Percentiles rank a stretch among this genome's conserved stretches.
Conservation (phyloP, 345 rosid species). For the Leavenworthia alabamica region DNA sequence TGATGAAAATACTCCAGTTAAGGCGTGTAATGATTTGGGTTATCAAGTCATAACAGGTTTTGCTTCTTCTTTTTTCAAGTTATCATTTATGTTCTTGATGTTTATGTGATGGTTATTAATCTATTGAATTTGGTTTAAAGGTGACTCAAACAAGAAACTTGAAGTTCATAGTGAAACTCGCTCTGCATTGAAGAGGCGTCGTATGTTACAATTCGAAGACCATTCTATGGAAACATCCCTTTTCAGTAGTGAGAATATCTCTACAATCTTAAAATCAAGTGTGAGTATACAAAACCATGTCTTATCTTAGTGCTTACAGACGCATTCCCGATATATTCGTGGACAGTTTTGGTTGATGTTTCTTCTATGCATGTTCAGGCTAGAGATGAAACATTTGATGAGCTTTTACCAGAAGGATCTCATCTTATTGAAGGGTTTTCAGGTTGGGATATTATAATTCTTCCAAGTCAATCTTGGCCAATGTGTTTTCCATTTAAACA, state of each 20-base stretch:
- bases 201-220: slow-evolving; percentile 77
- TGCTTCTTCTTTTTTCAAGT: slow-evolving; percentile 15
- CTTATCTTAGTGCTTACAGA: not conserved
- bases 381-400: slow-evolving; percentile 51
- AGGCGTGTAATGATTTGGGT: slow-evolving; percentile 71
- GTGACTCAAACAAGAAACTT: slow-evolving; percentile 40
- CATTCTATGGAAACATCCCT: slow-evolving; percentile 41
- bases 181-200: slow-evolving; percentile 72
- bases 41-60: slow-evolving; percentile 44
- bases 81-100: not conserved
- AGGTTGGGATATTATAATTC: slow-evolving; percentile 43
- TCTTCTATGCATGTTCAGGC: slow-evolving; percentile 43
- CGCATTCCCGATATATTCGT: not conserved
- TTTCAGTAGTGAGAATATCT: slow-evolving; percentile 53
- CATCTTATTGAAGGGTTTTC: slow-evolving; percentile 54
- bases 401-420: slow-evolving; percentile 45
- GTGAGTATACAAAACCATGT: slow-evolving; percentile 34
- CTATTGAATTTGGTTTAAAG: slow-evolving; percentile 33
- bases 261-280: slow-evolving; percentile 64
- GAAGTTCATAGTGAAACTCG: slow-evolving; percentile 44
- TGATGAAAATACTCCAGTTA: slow-evolving; percentile 76
- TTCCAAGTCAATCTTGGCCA: not conserved
- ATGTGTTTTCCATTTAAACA: not conserved
- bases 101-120: slow-evolving; percentile 13
- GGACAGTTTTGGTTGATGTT: not conserved